Percentiles rank a stretch among this genome's conserved stretches.
Conservation (phyloP, 352 stramenopile genomes). For the Phytophthora cactorum region DNA sequence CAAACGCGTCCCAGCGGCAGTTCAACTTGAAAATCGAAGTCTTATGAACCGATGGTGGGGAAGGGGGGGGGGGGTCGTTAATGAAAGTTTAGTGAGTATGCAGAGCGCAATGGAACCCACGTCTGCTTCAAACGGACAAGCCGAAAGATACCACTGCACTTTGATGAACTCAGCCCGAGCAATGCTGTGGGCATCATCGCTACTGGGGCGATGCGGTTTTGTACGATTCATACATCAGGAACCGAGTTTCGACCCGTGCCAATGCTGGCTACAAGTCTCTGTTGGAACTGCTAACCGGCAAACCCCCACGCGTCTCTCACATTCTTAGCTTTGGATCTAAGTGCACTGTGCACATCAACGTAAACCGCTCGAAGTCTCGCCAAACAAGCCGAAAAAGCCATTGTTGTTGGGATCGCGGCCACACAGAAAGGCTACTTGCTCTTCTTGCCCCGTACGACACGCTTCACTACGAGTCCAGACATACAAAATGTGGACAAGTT, state of each 20-base stretch:
- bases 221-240: constrained; percentile 14
- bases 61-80: constrained; percentile 1
- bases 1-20: constrained; percentile 12
- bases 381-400: constrained; percentile 4
- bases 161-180: constrained; percentile 5
- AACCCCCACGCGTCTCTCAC: background rate
- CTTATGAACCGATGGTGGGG: constrained; percentile 4
- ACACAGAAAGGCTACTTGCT: constrained; percentile 8
- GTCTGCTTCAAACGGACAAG: constrained; percentile 13
- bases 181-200: constrained; percentile 2
- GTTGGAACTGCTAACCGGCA: background rate
- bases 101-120: constrained; percentile 14
- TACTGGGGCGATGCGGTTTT: constrained; percentile 14
- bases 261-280: constrained; percentile 7
- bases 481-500: constrained; percentile 7
- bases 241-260: background rate
- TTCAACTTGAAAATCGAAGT: constrained; percentile 2
- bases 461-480: background rate
- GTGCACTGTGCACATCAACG: background rate
- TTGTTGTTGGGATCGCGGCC: background rate
- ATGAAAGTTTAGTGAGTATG: background rate
- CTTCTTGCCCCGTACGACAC: background rate
- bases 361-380: background rate
- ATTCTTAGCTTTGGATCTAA: background rate
- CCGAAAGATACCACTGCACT: background rate